Evolutionary conservation across 441 rosid genomes (phyloP).

Genomic region (Populus hybrid): DNA sequence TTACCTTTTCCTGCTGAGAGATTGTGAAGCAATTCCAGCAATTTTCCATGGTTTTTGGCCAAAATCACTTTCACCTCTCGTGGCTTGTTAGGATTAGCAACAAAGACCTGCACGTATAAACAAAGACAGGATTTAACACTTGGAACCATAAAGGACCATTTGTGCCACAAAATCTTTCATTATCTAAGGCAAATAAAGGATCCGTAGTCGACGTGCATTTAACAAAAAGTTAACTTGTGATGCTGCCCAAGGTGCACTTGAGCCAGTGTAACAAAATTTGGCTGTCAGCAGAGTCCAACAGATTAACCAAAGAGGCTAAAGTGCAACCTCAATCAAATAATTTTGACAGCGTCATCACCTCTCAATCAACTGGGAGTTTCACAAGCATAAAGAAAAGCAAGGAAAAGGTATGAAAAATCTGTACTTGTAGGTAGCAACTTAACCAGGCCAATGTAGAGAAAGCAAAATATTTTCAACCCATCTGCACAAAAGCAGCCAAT

Average conservation of each 20-base stretch:
- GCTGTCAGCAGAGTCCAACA: background rate
- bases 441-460: background rate
- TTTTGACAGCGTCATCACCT: background rate
- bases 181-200: background rate
- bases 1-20: conserved; percentile 83
- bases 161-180: background rate
- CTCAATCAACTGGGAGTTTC: background rate
- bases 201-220: background rate
- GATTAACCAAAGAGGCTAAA: background rate
- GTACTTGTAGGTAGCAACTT: background rate
- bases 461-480: background rate
- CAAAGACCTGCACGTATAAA: conserved; percentile 62
- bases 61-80: conserved; percentile 77
- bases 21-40: conserved; percentile 64
- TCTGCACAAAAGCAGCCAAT: background rate
- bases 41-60: conserved; percentile 74
- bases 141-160: background rate
- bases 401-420: background rate
- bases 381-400: background rate
- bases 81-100: conserved; percentile 97
- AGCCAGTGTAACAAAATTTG: background rate
- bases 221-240: background rate
- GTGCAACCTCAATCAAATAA: conserved; percentile 1
- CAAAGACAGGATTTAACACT: conserved; percentile 3
- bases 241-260: background rate